Evolutionary conservation across 495 filamentous ascomycete genomes (phyloP), one percentile per base, ranked within the genome.

Genomic region (Melanomma pulvis-pyrius): DNA sequence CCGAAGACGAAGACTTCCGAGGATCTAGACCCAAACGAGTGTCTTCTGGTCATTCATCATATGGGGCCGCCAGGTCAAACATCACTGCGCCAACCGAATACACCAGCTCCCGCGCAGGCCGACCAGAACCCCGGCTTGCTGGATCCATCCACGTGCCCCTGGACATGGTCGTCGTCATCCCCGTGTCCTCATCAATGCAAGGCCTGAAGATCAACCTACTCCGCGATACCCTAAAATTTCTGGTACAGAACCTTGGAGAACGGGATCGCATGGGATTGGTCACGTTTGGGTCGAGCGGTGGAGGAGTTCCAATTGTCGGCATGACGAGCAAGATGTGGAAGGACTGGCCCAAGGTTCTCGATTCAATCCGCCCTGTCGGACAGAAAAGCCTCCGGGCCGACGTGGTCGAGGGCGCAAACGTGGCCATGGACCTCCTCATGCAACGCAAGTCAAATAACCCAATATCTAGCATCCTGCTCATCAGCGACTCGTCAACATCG

Each of bases 371-470:
- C 49, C 92, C 96, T 0, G 92, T 96, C 12, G 93, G 93, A 44
- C 94, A 97, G 77, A 98, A 97, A 82, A 97, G 91, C 74, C 87
- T 96, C 68, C 90, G 96, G 19, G 93, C 93, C 3, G 94, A 99
- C 77, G 94, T 97, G 3, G 94, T 99, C 6, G 94, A 99, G 71
- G 94, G 94, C 59, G 93, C 94, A 36, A 99, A 99, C 73, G 92
- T 98, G 47, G 94, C 94, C 48, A 98, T 99, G 94, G 94, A 99
- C 75, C 81, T 99, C 44, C 83, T 99, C 48, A 99, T 99, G 94
- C 92, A 96, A 75, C 88, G 94, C 67, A 97, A 97, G 77, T 90
- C 92, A 67, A 92, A 89, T 75, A 99, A 99, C 73, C 94, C 94
- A 3, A 87, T 99, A 53, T 94, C 96, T 15, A 96, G 91, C 9